phyloP scores from a whole-genome alignment of 495 filamentous ascomycete genomes.

The Neurospora discreta region DNA sequence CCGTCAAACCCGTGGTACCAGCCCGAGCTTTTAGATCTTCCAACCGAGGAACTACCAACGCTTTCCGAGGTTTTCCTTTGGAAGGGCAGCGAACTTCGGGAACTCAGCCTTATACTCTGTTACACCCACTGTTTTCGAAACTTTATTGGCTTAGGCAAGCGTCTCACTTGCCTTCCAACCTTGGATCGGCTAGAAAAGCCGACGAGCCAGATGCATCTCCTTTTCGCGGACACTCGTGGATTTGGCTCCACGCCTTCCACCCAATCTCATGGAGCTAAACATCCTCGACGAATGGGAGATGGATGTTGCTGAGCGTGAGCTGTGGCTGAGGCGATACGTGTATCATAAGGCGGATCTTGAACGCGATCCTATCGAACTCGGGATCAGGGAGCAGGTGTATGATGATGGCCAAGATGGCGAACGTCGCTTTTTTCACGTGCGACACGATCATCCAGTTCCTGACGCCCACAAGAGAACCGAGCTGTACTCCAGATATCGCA shows the following conservation, averaged over 20 bases:
- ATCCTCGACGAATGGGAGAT: neutral
- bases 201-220: neutral
- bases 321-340: no score
- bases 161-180: neutral
- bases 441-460: no score
- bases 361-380: no score
- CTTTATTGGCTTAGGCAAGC: neutral
- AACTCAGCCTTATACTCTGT: neutral
- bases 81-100: neutral
- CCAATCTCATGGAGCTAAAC: neutral
- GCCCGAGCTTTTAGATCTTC: accelerated
- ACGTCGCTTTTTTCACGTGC: no score
- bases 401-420: no score
- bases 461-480: no score
- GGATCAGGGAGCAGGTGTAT: no score
- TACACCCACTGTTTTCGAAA: neutral
- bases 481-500: no score
- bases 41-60: neutral
- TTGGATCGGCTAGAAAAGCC: neutral
- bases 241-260: neutral
- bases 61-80: neutral
- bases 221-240: neutral
- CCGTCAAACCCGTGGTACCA: accelerated
- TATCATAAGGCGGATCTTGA: no score
- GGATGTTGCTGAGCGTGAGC: no score